phyloP scores from a whole-genome alignment of 2,329 filamentous ascomycete genomes.

The Exophiala mesophila region DNA sequence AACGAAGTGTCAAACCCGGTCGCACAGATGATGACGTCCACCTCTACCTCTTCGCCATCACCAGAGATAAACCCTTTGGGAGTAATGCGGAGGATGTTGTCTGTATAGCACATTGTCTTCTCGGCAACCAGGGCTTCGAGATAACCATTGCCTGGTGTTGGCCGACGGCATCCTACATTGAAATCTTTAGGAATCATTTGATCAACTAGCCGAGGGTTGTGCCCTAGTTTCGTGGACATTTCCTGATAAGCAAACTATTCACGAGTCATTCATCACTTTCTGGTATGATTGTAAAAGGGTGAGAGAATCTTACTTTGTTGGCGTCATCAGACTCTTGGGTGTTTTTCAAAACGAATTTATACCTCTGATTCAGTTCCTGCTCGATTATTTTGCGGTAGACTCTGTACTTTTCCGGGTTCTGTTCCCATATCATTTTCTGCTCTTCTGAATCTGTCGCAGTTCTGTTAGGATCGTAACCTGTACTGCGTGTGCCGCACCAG shows the following conservation, averaged over 20 bases:
- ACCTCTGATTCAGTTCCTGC: conserved; percentile 12
- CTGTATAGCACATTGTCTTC: conserved; percentile 11
- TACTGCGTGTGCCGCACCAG: too few relatives aligned
- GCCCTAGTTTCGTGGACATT: conserved; percentile 21
- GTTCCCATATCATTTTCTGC: conserved; percentile 11
- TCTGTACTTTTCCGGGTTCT: conserved; percentile 9
- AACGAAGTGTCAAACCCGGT: conserved; percentile 33
- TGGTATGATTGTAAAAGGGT: too few relatives aligned
- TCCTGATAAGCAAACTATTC: too few relatives aligned
- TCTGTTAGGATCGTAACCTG: too few relatives aligned
- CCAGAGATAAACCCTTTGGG: conserved; percentile 14
- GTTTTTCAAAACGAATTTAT: conserved; percentile 10
- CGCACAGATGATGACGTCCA: conserved; percentile 29
- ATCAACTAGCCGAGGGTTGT: conserved; percentile 14
- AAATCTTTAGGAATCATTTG: conserved; percentile 24
- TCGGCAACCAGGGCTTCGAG: conserved; percentile 4
- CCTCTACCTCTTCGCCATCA: conserved; percentile 8
- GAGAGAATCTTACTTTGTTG: too few relatives aligned
- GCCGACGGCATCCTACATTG: conserved; percentile 21
- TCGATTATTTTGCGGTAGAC: conserved; percentile 21
- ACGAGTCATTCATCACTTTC: too few relatives aligned
- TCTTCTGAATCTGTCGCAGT: too few relatives aligned
- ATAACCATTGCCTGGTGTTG: conserved; percentile 19
- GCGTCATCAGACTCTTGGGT: too few relatives aligned
- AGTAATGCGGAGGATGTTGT: conserved; percentile 14